Conservation (phyloP, 2,329 filamentous ascomycete species). For the Periconia sp. region DNA sequence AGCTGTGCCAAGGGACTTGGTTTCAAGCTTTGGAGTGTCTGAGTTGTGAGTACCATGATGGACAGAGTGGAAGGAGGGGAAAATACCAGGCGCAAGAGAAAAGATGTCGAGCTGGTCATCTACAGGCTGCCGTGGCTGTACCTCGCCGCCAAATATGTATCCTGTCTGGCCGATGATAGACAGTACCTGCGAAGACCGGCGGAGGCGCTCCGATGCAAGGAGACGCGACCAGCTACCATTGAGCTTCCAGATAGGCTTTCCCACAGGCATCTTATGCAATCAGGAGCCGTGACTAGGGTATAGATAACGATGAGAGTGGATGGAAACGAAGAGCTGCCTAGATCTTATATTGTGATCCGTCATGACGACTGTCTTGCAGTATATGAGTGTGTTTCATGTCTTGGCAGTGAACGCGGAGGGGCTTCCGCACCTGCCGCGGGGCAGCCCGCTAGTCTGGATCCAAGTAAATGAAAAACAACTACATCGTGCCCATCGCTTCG, state of each 20-base stretch:
- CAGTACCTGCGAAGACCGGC: conserved; percentile 76
- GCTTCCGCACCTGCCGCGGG: too few relatives aligned
- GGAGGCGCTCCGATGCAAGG: conserved; percentile 52
- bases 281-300: neutral
- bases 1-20: conserved; percentile 45
- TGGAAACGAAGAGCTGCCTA: too few relatives aligned
- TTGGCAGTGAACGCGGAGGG: too few relatives aligned
- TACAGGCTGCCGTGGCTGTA: conserved; percentile 67
- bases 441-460: too few relatives aligned
- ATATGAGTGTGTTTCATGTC: too few relatives aligned
- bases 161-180: conserved; percentile 64
- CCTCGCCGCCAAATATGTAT: conserved; percentile 80
- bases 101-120: conserved; percentile 76
- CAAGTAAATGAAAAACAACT: too few relatives aligned
- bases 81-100: conserved; percentile 50
- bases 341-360: too few relatives aligned
- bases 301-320: too few relatives aligned
- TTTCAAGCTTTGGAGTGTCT: conserved; percentile 50
- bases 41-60: conserved; percentile 36
- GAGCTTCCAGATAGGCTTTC: conserved; percentile 29
- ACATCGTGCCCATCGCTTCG: too few relatives aligned
- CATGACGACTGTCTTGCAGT: too few relatives aligned
- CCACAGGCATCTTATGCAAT: conserved; percentile 27
- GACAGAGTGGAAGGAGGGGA: conserved; percentile 9
- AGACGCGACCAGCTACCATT: conserved; percentile 47